Evolutionary conservation across 148 eudicot genomes (phyloP), one percentile per base, ranked within the genome.

Genomic region (Cornus kousa): DNA sequence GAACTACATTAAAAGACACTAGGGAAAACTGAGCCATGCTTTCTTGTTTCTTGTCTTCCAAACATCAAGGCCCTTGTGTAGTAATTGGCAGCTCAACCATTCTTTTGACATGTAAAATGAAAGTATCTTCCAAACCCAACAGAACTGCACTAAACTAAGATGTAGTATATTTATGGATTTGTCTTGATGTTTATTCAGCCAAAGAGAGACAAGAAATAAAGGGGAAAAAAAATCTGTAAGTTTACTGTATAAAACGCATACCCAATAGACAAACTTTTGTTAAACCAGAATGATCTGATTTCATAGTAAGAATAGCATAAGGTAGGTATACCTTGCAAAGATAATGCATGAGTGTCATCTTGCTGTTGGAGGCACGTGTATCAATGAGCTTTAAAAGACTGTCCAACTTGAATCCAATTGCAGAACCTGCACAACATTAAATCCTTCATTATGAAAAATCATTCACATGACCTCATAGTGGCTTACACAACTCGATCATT

Each of bases 321-420:
- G 53, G 69, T 72, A 75, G 35, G 62, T 67, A 82, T 78, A 96
- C 99, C 98, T 92, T 93, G 88, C 98, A 94, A 77, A 96, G 97
- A 83, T 92, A 96, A 89, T 96, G 97, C 99, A 96, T 93, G 39
- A 96, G 91, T 69, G 99, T 96, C 95, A 96, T 96, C 87, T 85
- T 93, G 89, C 82, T 92, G 86, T 89, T 93, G 68, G 97, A 85
- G 75, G 99, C 98, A 80, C 98, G 97, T 40, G 99, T 93, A 87
- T 96, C 99, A 66, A 91, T 85, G 71, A 96, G 95, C 85, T 96
- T 96, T 79, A 90, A 85, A 84, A 96, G 94, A 84, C 97, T 96
- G 82, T 96, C 99, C 86, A 96, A 84, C 88, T 93, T 96, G 87
- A 96, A 96, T 74, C 99, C 99, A 77, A 91, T 87, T 19, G 98